Base-by-base conservation (phyloP, 495 filamentous ascomycete species). In the Trichoderma erinaceum region DNA sequence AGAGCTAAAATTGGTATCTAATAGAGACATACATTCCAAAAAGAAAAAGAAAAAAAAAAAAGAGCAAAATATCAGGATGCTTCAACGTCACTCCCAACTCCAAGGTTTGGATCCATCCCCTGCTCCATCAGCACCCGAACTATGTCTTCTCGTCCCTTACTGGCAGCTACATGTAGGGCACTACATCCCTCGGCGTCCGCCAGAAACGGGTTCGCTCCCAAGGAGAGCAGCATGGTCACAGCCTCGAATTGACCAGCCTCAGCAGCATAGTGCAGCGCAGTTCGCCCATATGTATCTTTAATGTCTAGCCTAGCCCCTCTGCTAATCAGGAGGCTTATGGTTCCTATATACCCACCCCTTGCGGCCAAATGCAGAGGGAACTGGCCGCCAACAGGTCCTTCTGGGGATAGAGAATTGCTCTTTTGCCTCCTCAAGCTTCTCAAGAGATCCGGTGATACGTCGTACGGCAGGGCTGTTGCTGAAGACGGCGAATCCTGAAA, bases 61-160 rank as follows among this genome's bases (percentile, higher is more conserved):
- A 61, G 4, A 61, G 29, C 1, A 61, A 61, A 27, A 29, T 21
- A 61, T 61, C 56, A 29, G n/a, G 56, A 32, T 5, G 15, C 27
- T 18, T 61, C 56, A 32, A 61, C 7, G 16, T 61, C 56, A n/a
- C 56, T 61, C 16, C 56, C 56, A 32, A 61, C 56, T 32, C 56
- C 56, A 18, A 61, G 56, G 18, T 61, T 61, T 8, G 56, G 56
- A 61, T 61, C 56, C 56, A 61, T 61, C 56, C 56, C 56, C 27
- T 13, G 23, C 56, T 61, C 56, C 56, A 61, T 61, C 25, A 61
- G n/a, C 56, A 61, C 56, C 6, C 56, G 56, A 29, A 61, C 56
- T 13, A 61, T 61, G n/a, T 61, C 56, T 29, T 61, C 56, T 32
- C 56, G 23, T 5, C 56, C 56, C 56, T 61, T 61, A 18, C 56